Base-by-base conservation (phyloP, 441 rosid species). In the Pelargonium citronellum region DNA sequence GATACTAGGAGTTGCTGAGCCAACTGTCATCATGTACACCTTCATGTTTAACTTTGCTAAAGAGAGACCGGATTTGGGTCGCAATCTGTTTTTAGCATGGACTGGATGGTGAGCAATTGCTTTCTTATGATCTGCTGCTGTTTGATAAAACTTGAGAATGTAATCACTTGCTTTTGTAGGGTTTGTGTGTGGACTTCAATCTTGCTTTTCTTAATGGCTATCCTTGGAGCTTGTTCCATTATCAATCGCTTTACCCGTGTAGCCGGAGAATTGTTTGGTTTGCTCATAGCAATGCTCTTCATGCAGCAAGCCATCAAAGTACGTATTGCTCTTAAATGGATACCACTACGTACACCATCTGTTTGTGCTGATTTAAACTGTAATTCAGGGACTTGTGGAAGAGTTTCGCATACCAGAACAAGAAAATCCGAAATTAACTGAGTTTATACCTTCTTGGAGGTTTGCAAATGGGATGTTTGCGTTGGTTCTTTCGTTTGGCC, bases 381-480 rank as follows among this genome's bases (percentile, higher is more conserved):
- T 78, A 39, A 68, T 73, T 7, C 47, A 89, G 95, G 95, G 95
- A 74, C 83, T 80, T 53, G 85, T 89, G 65, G 92, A 89, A 80
- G 92, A 89, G 81, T 89, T 89, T 55, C 82, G 92, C 81, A 69
- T 82, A 70, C 91, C 92, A 3, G 17, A 83, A 72, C 86, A 88
- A 72, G 95, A 83, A 80, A 86, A 86, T 73, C 80, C 81, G 63
- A 79, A 80, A 64, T 86, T 80, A 70, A 72, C 80, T 24, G 86
- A 89, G 37, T 66, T 89, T n/a, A 81, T 80, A 69, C 78, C 83
- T 64, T 74, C 95, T 69, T 89, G 95, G 95, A 83, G 95, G 57
- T 89, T 89, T 69, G 89, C 89, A 43, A 87, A 89, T 82, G 95
- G 95, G 73, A 87, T 89, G 95, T 89, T 89, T 78, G 95, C 95